Conservation (phyloP, 1,284 basidiomycete genomes). For the Microbotryum intermedium region DNA sequence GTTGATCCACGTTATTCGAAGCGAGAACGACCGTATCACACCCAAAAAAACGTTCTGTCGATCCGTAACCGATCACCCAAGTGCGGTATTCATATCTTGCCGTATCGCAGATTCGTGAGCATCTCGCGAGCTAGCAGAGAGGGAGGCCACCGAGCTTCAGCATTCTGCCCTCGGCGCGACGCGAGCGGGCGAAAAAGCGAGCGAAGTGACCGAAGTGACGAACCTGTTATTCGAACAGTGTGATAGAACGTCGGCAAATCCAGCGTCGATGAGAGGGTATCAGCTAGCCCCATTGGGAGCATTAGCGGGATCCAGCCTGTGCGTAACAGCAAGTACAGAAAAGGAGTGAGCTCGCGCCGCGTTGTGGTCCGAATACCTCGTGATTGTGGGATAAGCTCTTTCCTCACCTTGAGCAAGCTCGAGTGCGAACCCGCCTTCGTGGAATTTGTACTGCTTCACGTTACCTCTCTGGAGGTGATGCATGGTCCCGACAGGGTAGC, state of each 20-base stretch:
- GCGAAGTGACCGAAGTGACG: not conserved
- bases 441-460: constrained; percentile 97
- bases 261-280: constrained; percentile 76
- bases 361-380: not conserved
- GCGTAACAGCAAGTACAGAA: not conserved
- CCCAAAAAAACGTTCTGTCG: too few relatives aligned
- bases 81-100: constrained; percentile 58
- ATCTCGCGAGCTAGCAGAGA: constrained; percentile 54
- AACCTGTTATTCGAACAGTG: constrained; percentile 65
- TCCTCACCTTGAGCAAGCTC: constrained; percentile 80
- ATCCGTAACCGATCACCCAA: too few relatives aligned
- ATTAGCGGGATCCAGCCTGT: constrained; percentile 44
- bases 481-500: constrained; percentile 72
- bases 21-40: too few relatives aligned
- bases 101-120: constrained; percentile 66
- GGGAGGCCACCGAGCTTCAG: not conserved
- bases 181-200: not conserved
- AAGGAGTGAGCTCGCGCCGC: not conserved
- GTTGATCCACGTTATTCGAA: too few relatives aligned
- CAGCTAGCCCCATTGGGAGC: constrained; percentile 79
- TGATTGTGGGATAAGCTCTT: not conserved
- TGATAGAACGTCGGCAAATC: constrained; percentile 75
- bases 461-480: constrained; percentile 73
- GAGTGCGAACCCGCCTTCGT: constrained; percentile 85
- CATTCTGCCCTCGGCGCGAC: not conserved